Evolutionary conservation across 352 stramenopile genomes (phyloP), one percentile per base, ranked within the genome.

Genomic region (Globisporangium paroecandrum): DNA sequence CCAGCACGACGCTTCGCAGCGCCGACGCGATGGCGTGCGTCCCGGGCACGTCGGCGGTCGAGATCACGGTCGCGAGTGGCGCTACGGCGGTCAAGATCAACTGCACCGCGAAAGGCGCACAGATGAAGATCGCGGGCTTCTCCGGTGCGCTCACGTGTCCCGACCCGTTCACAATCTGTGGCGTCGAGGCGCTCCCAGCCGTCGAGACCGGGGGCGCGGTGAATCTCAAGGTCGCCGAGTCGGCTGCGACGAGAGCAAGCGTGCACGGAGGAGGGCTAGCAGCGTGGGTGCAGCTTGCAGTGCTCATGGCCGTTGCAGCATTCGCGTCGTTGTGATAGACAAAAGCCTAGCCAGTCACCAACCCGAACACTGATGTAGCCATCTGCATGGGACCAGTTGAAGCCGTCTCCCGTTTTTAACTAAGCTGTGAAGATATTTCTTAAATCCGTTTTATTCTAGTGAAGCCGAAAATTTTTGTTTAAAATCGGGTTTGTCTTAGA

Each of bases 151-250:
- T 94, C 43, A 83, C 81, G 12, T 93, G 87, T 60, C 85, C 87
- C 4, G 86, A 94, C 36, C 84, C 86, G 27, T 49, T 72, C 18
- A 71, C 87, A 24, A 78, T 93, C 46, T 94, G 86, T 51, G 75
- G 49, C 8, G 27, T 55, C 15, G 34, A 69, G 57, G n/a, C 46
- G 10, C 64, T 36, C 20, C 20, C 27, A 18, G 25, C 3, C 25
- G 59, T 64, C 43, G 18, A 56, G 3, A 18, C 25, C 13, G 38
- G 3, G 7, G 36, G 43, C 24, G 41, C 41, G 0, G 13, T 57
- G 7, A 65, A 46, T 43, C 59, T 65, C 24, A 53, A 65, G 27
- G 59, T 29, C 12, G 9, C 59, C 8, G 25, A n/a, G 24, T 29
- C 25, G 59, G 38, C 41, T 43, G 58, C 58, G 12, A 18, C 59